Base-by-base conservation (phyloP, 2,329 filamentous ascomycete species). In the Achaetomium macrosporum region DNA sequence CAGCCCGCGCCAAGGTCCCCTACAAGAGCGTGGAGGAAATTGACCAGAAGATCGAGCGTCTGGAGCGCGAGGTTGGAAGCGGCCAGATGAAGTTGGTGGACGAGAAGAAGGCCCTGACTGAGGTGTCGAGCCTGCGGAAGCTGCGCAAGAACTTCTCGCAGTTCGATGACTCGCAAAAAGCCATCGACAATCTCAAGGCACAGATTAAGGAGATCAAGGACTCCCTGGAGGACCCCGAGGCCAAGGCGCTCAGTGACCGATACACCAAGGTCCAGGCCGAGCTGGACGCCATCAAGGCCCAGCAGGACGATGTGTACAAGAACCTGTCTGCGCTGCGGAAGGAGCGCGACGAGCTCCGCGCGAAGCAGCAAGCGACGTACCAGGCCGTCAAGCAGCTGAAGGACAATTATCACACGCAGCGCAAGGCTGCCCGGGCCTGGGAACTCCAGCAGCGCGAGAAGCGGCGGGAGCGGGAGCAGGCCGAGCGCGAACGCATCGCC, bases 81-180 rank as follows among this genome's bases (percentile, higher is more conserved):
- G 92, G 92, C 59, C 87, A 81, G 69, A 91, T 99, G 87, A 95
- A 91, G 75, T 77, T 99, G 47, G 93, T 97, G 11, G 93, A 99
- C 64, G 93, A 97, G 82, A 95, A 90, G 79, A 97, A 96, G 81
- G 85, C 89, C 9, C 78, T 97, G 17, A 75, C 81, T 47, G 90
- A 96, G 64, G 85, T 96, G 63, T 88, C 87, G 45, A 85, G 75
- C 68, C 76, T 97, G 61, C 85, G 87, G 71, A 95, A 95, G 77
- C 81, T 87, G 66, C 88, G 88, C 75, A 97, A 96, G 83, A 87
- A 83, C 72, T 96, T 99, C 69, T 83, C 84, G 54, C 82, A 84
- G 57, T 87, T 97, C 65, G 90, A 95, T 55, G 84, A 87, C 55
- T 78, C 84, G 33, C 88, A 97, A 73, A 95, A 95, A 79, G 81